Evolutionary conservation across 306 rosid genomes (phyloP).

Genomic region (Gillenia trifoliata): DNA sequence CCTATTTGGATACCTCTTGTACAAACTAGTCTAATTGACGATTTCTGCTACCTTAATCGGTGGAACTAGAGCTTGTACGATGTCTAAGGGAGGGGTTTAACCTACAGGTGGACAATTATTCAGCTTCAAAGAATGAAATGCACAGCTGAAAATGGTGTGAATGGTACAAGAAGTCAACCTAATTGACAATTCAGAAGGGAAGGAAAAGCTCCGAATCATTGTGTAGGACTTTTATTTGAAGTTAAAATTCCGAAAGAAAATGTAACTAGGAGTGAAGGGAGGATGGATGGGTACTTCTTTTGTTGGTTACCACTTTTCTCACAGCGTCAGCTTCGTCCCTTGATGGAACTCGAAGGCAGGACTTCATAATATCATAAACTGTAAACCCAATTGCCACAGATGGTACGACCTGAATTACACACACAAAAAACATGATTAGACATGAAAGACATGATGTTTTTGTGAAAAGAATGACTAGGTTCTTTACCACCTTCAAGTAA

Average conservation of each 20-base stretch:
- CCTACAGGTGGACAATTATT: slow-evolving; percentile 18
- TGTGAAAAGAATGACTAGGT: slow-evolving; percentile 7
- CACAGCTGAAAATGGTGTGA: slow-evolving; percentile 24
- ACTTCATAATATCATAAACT: slow-evolving; percentile 77
- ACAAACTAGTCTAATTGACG: slow-evolving; percentile 22
- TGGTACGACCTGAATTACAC: slow-evolving; percentile 78
- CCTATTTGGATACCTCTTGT: too few species aligned
- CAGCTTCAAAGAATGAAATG: slow-evolving; percentile 56
- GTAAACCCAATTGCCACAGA: slow-evolving; percentile 97
- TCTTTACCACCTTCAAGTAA: slow-evolving; percentile 66
- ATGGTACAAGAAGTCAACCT: slow-evolving; percentile 15
- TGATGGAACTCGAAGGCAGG: slow-evolving; percentile 71
- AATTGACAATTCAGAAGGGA: slow-evolving; percentile 16
- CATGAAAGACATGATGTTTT: slow-evolving; percentile 8
- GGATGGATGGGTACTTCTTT: slow-evolving; percentile 44
- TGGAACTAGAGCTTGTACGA: slow-evolving; percentile 12
- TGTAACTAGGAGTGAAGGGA: slow-evolving; percentile 27
- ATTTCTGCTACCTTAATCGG: slow-evolving; percentile 9
- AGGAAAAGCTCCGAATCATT: slow-evolving; percentile 24
- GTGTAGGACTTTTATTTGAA: not conserved
- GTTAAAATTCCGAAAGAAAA: slow-evolving; percentile 8
- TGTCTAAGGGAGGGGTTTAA: slow-evolving; percentile 17
- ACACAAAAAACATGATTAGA: slow-evolving; percentile 17
- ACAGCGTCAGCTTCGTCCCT: slow-evolving; percentile 66
- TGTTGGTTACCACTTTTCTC: slow-evolving; percentile 46